Percentiles rank a stretch among this genome's conserved stretches.
Conservation (phyloP, 176 grass and related monocot genomes). For the Musa troglodytarum region DNA sequence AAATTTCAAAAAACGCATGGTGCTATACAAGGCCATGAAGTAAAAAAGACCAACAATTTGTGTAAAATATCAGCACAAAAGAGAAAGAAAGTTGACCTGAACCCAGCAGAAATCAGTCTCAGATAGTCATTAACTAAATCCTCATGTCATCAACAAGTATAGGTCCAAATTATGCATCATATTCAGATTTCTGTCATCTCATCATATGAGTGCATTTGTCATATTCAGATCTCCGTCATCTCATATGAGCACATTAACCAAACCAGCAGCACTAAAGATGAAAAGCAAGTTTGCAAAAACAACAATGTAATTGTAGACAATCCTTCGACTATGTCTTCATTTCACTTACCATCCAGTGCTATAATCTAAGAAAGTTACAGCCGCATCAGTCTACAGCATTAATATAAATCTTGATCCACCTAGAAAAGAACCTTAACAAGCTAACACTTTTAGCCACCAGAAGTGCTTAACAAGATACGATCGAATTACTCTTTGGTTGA, state of each 20-base stretch:
- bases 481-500: not conserved
- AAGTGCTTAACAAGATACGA: not conserved
- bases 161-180: too few species aligned
- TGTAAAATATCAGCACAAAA: not conserved
- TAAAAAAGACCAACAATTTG: not conserved
- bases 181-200: not conserved
- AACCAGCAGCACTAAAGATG: not conserved
- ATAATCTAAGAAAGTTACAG: not conserved
- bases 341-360: not conserved
- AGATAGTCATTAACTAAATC: not conserved
- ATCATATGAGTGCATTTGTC: not conserved
- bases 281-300: not conserved
- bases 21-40: not conserved
- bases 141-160: not conserved
- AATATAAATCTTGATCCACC: not conserved
- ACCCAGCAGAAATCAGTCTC: not conserved
- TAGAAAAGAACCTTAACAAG: not conserved
- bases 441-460: not conserved
- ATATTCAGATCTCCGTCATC: not conserved
- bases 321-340: not conserved
- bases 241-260: not conserved
- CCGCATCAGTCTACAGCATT: not conserved
- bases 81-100: not conserved
- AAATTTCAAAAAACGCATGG: too few species aligned
- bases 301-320: not conserved